These are phyloP conservation scores for Aureobasidium musti DNA, from an alignment of 2,329 filamentous ascomycete species.

Conservation along the genomic window DNA sequence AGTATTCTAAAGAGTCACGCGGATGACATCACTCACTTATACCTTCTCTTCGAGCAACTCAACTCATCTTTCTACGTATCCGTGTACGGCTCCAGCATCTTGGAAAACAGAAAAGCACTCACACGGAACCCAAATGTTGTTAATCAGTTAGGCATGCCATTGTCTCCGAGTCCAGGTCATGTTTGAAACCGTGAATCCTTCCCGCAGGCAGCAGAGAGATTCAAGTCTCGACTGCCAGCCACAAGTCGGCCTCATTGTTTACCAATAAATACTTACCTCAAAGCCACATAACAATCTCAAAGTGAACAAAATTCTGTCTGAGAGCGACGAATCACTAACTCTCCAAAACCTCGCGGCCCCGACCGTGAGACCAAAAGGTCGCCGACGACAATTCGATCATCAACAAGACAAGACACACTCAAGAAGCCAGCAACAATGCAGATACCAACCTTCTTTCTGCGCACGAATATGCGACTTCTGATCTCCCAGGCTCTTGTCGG, in stretches of 20 bases:
- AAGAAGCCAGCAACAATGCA: background rate
- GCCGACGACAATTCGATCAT: background rate
- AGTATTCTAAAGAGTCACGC: too few relatives aligned
- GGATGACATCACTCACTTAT: background rate
- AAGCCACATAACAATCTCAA: background rate
- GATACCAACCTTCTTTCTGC: slow-evolving; percentile 17
- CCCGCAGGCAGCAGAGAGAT: background rate
- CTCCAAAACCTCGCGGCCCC: background rate
- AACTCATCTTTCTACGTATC: background rate
- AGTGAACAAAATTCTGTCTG: background rate
- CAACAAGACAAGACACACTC: background rate
- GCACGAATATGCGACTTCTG: background rate
- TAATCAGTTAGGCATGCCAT: background rate
- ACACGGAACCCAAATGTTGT: background rate
- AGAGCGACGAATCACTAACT: background rate
- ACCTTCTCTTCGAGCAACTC: background rate
- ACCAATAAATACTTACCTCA: background rate
- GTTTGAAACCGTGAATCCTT: background rate
- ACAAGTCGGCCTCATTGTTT: background rate
- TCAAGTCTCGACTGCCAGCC: background rate
- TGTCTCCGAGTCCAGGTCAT: background rate
- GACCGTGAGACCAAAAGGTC: background rate
- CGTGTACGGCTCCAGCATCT: background rate
- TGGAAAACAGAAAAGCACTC: background rate
- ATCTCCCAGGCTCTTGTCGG: slow-evolving; percentile 19